Conservation (phyloP, 352 stramenopile genomes). For the Globisporangium paroecandrum region DNA sequence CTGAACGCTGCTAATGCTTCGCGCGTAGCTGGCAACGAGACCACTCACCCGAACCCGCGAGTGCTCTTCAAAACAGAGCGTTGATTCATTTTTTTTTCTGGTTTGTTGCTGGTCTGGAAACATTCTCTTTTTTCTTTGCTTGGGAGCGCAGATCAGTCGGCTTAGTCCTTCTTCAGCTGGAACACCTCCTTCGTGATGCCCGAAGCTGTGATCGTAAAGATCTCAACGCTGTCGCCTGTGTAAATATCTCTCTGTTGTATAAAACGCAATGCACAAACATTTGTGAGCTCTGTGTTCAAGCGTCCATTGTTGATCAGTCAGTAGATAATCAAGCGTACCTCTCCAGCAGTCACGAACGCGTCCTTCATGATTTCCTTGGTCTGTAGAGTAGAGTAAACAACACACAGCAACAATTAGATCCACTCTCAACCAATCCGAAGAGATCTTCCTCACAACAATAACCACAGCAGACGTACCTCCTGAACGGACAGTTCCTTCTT, state of each 20-base stretch:
- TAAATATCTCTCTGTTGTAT: conserved; percentile 96
- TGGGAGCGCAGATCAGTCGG: not conserved
- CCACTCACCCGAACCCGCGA: no score
- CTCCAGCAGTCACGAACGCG: conserved; percentile 96
- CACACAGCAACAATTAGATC: not conserved
- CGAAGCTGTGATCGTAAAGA: conserved; percentile 95
- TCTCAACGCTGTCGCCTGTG: conserved; percentile 97
- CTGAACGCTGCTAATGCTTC: not conserved
- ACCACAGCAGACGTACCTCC: conserved; percentile 50
- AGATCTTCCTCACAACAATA: not conserved
- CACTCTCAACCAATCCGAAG: not conserved
- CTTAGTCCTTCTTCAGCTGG: conserved; percentile 95
- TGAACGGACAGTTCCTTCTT: conserved; percentile 89
- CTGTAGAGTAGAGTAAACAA: conserved; percentile 16
- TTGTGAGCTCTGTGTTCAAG: conserved; percentile 2
- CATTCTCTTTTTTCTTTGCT: not conserved
- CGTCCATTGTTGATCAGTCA: not conserved
- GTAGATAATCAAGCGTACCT: conserved; percentile 46
- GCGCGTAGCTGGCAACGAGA: no score
- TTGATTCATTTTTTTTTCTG: not conserved
- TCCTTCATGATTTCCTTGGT: conserved; percentile 99
- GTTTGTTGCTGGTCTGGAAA: not conserved
- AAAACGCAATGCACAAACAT: not conserved
- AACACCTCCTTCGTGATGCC: conserved; percentile 92
- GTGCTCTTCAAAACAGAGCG: not conserved